Evolutionary conservation across 140 eudicot species (phyloP), one percentile per base, ranked within the genome.

Genomic region (Anethum foeniculum): DNA sequence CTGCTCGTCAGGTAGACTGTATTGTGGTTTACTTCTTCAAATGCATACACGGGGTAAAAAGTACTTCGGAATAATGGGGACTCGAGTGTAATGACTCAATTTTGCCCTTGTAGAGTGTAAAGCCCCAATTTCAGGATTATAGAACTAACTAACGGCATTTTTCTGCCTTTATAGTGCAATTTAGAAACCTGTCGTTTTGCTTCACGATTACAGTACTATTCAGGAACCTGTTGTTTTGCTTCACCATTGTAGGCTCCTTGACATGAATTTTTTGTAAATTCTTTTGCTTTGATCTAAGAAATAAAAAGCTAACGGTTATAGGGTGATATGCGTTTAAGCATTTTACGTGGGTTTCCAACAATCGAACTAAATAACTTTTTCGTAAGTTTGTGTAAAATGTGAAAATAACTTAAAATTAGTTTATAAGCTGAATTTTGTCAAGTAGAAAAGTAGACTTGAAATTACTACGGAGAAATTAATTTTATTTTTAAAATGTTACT

Each of bases 11-110:
- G 56, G 41, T 13, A 30, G 36, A 75, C 27, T 44, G 21, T 44
- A 43, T 75, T 5, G 43, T 52, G 30, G 64, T 75, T 27, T 75
- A 19, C 62, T 46, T 23, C 28, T 25, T 28, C 43, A 36, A 15
- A 44, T 43, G 39, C 78, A 25, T n/a, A 23, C 60, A 47, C 25
- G 16, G 21, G 78, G 62, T 47, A 75, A 14, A 46, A 75, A 75
- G 79, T 62, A 62, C 52, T 47, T 47, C 49, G 47, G 64, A 75
- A 75, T 75, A 75, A 75, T 14, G 41, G 79, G 79, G 78, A 74
- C 52, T 75, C 0, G 79, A 75, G 79, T 46, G 34, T 47, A n/a
- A 75, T 47, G 64, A 47, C 79, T 28, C 79, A 27, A 46, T 75
- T 75, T 75, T 75, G 79, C 62, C 62, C 64, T 25, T 47, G 16